Percentiles rank a stretch among this genome's conserved stretches.
phyloP scores from a whole-genome alignment of 169 alveolate genomes.

The Toxoplasma gondii region DNA sequence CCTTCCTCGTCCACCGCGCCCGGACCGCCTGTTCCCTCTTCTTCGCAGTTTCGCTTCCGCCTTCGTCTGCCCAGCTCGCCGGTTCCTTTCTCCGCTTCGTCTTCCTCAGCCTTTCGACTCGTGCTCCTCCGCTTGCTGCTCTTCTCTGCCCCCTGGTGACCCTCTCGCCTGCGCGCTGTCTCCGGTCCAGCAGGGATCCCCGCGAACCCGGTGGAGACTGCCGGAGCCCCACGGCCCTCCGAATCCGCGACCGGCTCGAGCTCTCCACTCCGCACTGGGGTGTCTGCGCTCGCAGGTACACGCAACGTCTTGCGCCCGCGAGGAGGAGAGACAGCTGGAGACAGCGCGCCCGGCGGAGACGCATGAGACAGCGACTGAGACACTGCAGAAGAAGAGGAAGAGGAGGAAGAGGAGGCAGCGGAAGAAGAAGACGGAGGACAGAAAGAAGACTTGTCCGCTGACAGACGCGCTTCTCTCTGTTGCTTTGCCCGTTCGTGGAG shows the following conservation, averaged over 20 bases:
- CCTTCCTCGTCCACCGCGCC: not conserved
- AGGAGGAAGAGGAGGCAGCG: no score
- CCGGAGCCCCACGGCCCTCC: no score
- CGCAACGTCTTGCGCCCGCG: no score
- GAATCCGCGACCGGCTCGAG: no score
- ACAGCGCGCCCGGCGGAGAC: not conserved
- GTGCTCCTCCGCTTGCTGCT: not conserved
- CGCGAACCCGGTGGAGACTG: no score
- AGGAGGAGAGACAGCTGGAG: no score
- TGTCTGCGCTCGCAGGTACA: no score
- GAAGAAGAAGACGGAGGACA: no score
- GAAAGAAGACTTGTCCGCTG: not conserved
- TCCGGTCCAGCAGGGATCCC: not conserved
- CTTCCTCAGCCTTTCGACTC: not conserved
- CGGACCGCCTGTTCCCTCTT: not conserved
- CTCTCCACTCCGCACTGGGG: no score
- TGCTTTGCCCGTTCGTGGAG: not conserved
- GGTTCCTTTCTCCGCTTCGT: not conserved
- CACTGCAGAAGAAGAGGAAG: not conserved
- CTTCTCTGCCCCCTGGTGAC: not conserved
- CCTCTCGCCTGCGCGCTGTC: constrained; percentile 26
- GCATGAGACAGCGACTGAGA: not conserved
- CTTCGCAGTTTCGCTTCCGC: constrained; percentile 29
- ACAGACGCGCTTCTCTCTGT: constrained; percentile 3
- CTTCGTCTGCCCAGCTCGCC: not conserved